A percentile compares a stretch with the other conserved stretches of the same genome.
phyloP scores from a whole-genome alignment of 2,329 filamentous ascomycete genomes.

The Phialophora chinensis region DNA sequence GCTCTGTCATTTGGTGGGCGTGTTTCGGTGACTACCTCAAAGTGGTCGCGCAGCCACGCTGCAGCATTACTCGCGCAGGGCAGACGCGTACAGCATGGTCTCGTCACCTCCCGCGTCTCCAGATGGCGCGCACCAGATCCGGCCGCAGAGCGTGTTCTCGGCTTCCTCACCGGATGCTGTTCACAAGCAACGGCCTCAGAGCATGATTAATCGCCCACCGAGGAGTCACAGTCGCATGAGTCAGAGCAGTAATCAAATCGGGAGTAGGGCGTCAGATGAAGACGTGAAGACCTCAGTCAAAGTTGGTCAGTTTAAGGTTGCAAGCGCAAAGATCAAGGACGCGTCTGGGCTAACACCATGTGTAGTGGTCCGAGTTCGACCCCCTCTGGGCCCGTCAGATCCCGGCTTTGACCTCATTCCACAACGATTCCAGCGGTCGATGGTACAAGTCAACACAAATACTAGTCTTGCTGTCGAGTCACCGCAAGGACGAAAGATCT shows the following conservation, averaged over 20 bases:
- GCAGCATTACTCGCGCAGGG: conserved; percentile 1
- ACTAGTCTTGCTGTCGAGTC: conserved; percentile 89
- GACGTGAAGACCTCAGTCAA: conserved; percentile 89
- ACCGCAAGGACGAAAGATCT: conserved; percentile 89
- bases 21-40: conserved; percentile 2
- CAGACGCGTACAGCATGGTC: conserved; percentile 28
- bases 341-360: conserved; percentile 17
- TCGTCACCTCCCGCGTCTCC: conserved; percentile 39
- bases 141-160: conserved; percentile 38
- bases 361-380: conserved; percentile 87
- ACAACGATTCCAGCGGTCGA: conserved; percentile 90
- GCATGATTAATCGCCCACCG: conserved; percentile 76
- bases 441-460: conserved; percentile 84
- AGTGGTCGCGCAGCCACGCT: conserved; percentile 12
- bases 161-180: conserved; percentile 36
- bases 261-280: conserved; percentile 82
- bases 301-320: conserved; percentile 73
- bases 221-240: conserved; percentile 85
- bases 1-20: conserved; percentile 19
- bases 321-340: neutral
- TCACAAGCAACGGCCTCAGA: conserved; percentile 71
- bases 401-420: conserved; percentile 95
- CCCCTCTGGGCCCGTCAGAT: conserved; percentile 79
- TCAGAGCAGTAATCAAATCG: conserved; percentile 72
- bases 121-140: conserved; percentile 32